phyloP scores from a whole-genome alignment of 345 rosid genomes.

The Eucalyptus albens region DNA sequence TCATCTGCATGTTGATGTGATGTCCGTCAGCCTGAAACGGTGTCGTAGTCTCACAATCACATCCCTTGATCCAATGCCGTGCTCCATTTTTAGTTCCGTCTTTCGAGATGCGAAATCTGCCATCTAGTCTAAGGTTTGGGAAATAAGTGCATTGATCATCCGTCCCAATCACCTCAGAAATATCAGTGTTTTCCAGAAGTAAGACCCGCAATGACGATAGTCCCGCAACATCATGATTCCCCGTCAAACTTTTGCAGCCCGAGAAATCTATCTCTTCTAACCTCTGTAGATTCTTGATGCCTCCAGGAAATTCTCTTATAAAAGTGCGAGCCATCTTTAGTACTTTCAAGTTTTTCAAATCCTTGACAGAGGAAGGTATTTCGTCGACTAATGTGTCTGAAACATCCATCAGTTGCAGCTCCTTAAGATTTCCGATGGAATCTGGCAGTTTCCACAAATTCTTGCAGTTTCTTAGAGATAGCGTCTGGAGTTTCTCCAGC shows the following conservation, averaged over 20 bases:
- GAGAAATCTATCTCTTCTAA: background rate
- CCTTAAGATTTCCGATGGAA: background rate
- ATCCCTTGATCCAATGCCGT: accelerated
- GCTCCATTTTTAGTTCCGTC: no score
- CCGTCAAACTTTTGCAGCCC: accelerated
- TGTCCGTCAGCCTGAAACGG: no score
- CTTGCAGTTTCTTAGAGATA: background rate
- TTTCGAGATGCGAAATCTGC: accelerated
- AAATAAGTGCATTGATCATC: accelerated
- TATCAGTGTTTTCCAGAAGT: accelerated
- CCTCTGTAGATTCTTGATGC: background rate
- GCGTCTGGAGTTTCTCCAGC: background rate
- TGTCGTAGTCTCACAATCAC: accelerated
- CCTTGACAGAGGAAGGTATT: background rate
- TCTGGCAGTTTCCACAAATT: background rate
- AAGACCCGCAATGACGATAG: no score
- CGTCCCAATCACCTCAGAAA: accelerated
- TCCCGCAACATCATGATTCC: no score
- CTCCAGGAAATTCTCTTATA: background rate
- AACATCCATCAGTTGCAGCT: background rate
- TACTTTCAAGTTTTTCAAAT: background rate
- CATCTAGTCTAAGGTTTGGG: no score
- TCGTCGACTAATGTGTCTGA: accelerated
- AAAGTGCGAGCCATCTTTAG: background rate
- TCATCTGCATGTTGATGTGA: no score